Conservation (phyloP, 768 basidiomycete species). For the Neoboletus subvelutipes region DNA sequence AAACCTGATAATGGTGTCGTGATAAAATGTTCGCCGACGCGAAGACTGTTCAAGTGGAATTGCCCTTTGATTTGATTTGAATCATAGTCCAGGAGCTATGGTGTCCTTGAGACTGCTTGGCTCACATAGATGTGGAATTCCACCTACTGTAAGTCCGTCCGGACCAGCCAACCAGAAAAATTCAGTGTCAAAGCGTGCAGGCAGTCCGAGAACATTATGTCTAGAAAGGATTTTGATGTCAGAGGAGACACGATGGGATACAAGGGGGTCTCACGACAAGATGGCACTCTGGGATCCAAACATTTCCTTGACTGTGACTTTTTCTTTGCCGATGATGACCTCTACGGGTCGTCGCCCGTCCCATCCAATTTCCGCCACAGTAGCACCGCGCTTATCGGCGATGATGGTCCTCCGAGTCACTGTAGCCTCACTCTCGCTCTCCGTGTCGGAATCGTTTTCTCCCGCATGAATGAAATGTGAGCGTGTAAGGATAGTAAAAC, state of each 20-base stretch:
- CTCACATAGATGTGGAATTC: background rate
- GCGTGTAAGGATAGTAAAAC: conserved; percentile 50
- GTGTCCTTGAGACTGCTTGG: conserved; percentile 4
- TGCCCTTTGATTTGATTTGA: conserved; percentile 48
- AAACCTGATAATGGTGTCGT: conserved; percentile 51
- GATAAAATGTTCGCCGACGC: conserved; percentile 44
- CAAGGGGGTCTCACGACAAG: conserved; percentile 45
- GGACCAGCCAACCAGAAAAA: conserved; percentile 60
- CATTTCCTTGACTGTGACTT: conserved; percentile 50
- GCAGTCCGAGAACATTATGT: conserved; percentile 58
- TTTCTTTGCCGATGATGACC: conserved; percentile 50
- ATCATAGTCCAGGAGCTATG: conserved; percentile 54
- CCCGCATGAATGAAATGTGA: conserved; percentile 30
- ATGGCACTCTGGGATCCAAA: conserved; percentile 56
- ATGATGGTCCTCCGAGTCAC: conserved; percentile 44
- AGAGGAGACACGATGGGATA: background rate
- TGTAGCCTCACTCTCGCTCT: conserved; percentile 24
- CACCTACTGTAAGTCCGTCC: conserved; percentile 50
- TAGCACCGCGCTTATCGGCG: conserved; percentile 39
- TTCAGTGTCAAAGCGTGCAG: conserved; percentile 62
- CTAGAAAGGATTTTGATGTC: conserved; percentile 29
- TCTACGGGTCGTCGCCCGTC: conserved; percentile 50
- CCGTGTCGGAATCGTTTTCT: conserved; percentile 30
- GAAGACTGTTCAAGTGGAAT: conserved; percentile 51
- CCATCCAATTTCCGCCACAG: conserved; percentile 53